Percentiles rank a stretch among this genome's conserved stretches.
Evolutionary conservation across 148 eudicot species (phyloP).

Genomic region (Drosera capensis): DNA sequence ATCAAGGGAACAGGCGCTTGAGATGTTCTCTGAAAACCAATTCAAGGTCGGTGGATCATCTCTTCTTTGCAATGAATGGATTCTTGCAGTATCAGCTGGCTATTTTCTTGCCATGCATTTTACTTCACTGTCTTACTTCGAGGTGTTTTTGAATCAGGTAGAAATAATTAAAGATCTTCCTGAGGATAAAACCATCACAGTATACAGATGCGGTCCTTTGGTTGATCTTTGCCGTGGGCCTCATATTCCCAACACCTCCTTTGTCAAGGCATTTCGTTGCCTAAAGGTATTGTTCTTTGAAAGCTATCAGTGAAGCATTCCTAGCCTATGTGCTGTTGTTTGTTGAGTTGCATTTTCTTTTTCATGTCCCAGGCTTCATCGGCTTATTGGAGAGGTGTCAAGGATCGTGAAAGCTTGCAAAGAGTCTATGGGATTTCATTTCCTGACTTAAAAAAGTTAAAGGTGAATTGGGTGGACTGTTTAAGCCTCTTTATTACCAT

Average conservation of each 20-base stretch:
- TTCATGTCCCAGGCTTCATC: slow-evolving; percentile 62
- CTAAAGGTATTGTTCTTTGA: slow-evolving; percentile 41
- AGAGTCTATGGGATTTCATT: slow-evolving; percentile 95
- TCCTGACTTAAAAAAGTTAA: slow-evolving; percentile 70
- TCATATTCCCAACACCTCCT: slow-evolving; percentile 91
- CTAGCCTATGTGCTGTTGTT: background rate
- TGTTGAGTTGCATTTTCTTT: background rate
- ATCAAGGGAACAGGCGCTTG: slow-evolving; percentile 81
- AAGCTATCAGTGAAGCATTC: background rate
- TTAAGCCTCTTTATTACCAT: background rate
- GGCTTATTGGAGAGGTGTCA: slow-evolving; percentile 95
- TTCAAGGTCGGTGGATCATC: slow-evolving; percentile 52
- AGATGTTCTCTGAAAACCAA: slow-evolving; percentile 78
- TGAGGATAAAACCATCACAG: slow-evolving; percentile 93
- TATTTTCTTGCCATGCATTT: background rate
- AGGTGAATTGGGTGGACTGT: slow-evolving; percentile 21
- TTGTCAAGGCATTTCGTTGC: slow-evolving; percentile 81
- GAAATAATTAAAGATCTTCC: slow-evolving; percentile 91
- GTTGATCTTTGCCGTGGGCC: slow-evolving; percentile 99
- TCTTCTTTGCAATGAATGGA: background rate
- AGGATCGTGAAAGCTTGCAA: slow-evolving; percentile 91
- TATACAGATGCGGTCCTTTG: slow-evolving; percentile 95
- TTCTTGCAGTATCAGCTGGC: background rate
- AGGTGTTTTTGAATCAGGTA: slow-evolving; percentile 25
- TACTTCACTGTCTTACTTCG: background rate